phyloP scores from a whole-genome alignment of 129 eudicot genomes.

The Ambrosia artemisiifolia region DNA sequence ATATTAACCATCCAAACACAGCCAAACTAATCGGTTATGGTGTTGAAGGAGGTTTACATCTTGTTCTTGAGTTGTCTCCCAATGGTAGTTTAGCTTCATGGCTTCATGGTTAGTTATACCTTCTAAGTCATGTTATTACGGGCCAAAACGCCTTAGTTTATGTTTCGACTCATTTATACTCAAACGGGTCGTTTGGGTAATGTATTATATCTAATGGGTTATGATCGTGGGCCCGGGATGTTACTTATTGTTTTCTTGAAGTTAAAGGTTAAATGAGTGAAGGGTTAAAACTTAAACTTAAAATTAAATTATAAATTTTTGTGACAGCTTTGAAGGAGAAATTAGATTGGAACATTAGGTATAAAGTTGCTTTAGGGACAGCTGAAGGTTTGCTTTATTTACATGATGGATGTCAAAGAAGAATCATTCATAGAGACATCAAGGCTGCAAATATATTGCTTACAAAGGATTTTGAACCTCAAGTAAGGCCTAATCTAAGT shows the following conservation, averaged over 20 bases:
- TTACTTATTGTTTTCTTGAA: constrained; percentile 17
- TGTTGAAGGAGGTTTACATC: constrained; percentile 86
- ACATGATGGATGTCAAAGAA: constrained; percentile 87
- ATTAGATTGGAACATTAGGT: constrained; percentile 66
- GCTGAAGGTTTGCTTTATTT: constrained; percentile 88
- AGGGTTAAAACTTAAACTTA: neutral
- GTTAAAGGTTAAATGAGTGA: constrained; percentile 2
- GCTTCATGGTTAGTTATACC: constrained; percentile 69
- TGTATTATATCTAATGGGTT: neutral
- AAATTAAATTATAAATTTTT: constrained; percentile 4
- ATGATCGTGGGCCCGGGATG: neutral
- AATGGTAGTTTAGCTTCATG: constrained; percentile 88
- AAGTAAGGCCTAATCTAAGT: constrained; percentile 39
- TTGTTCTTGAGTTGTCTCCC: constrained; percentile 83
- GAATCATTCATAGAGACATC: constrained; percentile 92
- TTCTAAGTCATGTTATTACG: neutral
- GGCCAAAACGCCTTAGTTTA: neutral
- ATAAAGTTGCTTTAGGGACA: constrained; percentile 78
- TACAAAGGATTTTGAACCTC: constrained; percentile 75
- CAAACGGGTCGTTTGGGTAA: neutral
- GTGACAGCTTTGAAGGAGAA: constrained; percentile 58
- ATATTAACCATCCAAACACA: constrained; percentile 82
- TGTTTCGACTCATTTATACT: neutral
- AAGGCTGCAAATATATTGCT: constrained; percentile 95
- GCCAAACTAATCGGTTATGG: constrained; percentile 90